Evolutionary conservation across 2,329 filamentous ascomycete species (phyloP).

Genomic region (Aquanectria penicillioides): DNA sequence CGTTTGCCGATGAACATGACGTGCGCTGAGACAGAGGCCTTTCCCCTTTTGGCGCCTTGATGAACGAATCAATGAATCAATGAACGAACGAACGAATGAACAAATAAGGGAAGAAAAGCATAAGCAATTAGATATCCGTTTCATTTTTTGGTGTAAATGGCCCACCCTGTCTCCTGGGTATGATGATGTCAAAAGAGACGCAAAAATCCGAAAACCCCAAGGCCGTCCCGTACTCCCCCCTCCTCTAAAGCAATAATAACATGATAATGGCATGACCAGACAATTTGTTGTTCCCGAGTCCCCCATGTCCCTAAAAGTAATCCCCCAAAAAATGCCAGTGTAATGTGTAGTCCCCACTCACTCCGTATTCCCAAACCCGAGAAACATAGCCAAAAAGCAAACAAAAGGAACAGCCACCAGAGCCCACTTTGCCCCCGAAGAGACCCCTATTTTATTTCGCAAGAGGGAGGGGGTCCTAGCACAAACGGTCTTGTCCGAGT

Average conservation of each 20-base stretch:
- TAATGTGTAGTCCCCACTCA: not conserved
- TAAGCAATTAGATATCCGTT: not conserved
- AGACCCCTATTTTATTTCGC: not conserved
- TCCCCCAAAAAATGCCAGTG: not conserved
- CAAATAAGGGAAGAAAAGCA: conserved; percentile 12
- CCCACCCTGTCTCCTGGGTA: not conserved
- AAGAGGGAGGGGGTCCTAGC: not conserved
- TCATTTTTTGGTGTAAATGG: not conserved
- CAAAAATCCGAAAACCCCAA: not conserved
- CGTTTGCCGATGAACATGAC: no score
- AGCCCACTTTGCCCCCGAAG: not conserved
- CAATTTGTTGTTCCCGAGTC: not conserved
- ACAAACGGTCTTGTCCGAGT: not conserved
- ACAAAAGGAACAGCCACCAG: not conserved
- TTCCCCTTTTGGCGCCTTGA: no score
- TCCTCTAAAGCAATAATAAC: not conserved
- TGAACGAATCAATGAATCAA: no score
- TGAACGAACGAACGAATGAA: no score
- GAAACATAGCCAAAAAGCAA: not conserved
- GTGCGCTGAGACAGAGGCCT: no score
- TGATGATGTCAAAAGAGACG: not conserved
- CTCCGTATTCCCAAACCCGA: conserved; percentile 13
- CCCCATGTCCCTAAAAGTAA: not conserved
- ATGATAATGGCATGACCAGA: not conserved
- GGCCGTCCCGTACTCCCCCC: not conserved